Evolutionary conservation across 495 filamentous ascomycete species (phyloP).

Genomic region (Terfezia boudieri): DNA sequence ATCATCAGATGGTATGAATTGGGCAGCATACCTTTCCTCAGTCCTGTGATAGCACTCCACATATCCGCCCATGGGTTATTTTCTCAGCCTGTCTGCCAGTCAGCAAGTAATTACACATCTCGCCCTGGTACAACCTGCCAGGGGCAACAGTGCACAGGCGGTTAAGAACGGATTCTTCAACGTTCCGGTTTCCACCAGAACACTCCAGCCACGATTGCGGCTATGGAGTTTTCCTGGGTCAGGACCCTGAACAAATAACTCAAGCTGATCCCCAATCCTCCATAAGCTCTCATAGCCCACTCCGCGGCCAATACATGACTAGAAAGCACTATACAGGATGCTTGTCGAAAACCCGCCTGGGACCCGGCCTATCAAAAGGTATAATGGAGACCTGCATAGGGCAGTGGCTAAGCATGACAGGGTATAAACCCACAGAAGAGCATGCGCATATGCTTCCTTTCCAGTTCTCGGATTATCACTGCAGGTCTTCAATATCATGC

Average conservation of each 20-base stretch:
- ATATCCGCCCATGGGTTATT: not conserved
- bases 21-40: too few species aligned
- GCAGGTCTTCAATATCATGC: too few species aligned
- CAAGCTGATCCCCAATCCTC: constrained; percentile 19
- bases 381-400: constrained; percentile 17
- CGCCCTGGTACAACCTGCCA: constrained; percentile 28
- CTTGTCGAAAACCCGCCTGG: constrained; percentile 33
- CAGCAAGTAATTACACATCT: constrained; percentile 5
- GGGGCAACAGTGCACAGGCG: constrained; percentile 20
- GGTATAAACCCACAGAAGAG: constrained; percentile 29
- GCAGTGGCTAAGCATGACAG: constrained; percentile 27
- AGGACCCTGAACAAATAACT: constrained; percentile 28
- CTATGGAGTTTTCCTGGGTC: constrained; percentile 29
- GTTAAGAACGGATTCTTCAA: constrained; percentile 30
- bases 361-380: constrained; percentile 28
- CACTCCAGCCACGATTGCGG: constrained; percentile 29
- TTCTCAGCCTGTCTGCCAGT: not conserved
- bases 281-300: constrained; percentile 20
- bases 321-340: constrained; percentile 32
- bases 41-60: not conserved
- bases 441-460: constrained; percentile 27
- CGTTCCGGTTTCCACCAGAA: constrained; percentile 24
- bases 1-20: too few species aligned
- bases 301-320: constrained; percentile 38
- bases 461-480: constrained; percentile 7